These are phyloP conservation scores for Debaryomyces sp. DNA, from an alignment of 1,139 yeast species.

Conservation along the genomic window DNA sequence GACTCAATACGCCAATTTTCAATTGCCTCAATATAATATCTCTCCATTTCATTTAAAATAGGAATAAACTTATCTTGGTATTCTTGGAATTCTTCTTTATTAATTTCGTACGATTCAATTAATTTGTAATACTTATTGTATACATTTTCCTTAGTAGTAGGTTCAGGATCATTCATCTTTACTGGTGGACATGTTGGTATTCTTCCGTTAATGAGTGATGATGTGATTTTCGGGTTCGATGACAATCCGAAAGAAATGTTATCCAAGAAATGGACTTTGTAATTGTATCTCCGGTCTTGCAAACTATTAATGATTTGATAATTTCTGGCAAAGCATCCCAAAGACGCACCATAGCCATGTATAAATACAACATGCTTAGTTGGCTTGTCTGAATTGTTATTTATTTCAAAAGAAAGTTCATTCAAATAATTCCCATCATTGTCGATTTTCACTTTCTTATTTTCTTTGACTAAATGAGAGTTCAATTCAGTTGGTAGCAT, in stretches of 20 bases:
- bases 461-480: conserved; percentile 21
- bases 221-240: conserved; percentile 55
- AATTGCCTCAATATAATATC: conserved; percentile 38
- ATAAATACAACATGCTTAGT: conserved; percentile 61
- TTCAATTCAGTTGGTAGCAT: conserved; percentile 38
- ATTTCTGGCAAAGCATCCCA: conserved; percentile 83
- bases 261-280: conserved; percentile 73
- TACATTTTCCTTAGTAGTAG: conserved; percentile 32
- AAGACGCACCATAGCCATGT: conserved; percentile 93
- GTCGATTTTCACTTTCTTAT: conserved; percentile 29
- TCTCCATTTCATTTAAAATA: conserved; percentile 43
- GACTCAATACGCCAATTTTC: conserved; percentile 41
- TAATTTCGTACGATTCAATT: conserved; percentile 36
- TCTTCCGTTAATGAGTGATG: conserved; percentile 19
- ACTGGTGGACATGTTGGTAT: conserved; percentile 34
- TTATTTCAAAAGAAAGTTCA: conserved; percentile 37
- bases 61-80: conserved; percentile 43
- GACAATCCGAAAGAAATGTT: conserved; percentile 85
- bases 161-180: conserved; percentile 29
- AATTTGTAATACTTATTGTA: conserved; percentile 48
- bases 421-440: conserved; percentile 33
- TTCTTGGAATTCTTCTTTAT: conserved; percentile 26
- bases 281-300: conserved; percentile 43
- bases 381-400: conserved; percentile 22
- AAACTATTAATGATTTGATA: conserved; percentile 51